Evolutionary conservation across 352 stramenopile genomes (phyloP), one percentile per base, ranked within the genome.

Genomic region (Globisporangium parvum): DNA sequence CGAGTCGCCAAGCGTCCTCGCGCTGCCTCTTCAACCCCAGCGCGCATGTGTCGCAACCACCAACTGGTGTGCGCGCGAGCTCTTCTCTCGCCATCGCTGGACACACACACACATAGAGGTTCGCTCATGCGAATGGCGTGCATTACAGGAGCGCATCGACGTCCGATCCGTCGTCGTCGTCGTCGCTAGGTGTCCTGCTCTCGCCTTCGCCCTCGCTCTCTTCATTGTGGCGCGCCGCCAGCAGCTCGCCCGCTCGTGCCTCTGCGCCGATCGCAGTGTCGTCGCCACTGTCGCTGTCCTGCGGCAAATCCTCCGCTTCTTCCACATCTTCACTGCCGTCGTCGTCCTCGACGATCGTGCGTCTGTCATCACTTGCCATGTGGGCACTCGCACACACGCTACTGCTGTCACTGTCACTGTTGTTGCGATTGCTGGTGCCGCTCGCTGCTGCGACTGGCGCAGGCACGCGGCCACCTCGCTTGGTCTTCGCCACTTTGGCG

Each of bases 401-500:
- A 18, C 26, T 31, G 26, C 26, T 31, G 26, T 44, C 39, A 20
- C 39, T 44, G 9, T 12, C 40, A 40, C 4, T 44, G 12, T 41
- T 8, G 31, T 12, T 11, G 31, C 10, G 31, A 12, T 1, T 12
- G 21, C 14, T 45, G 26, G 18, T 37, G 17, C 31, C 33, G n/a
- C n/a, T 15, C 6, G 8, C 11, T 26, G 26, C 28, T 56, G 35
- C 24, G 17, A 24, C 47, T 24, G 8, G 8, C 17, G 39, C 28
- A 51, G 39, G 14, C 18, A 41, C 47, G 20, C 35, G n/a, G 33
- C 20, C 23, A 47, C 11, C 33, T 44, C 51, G 64, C 39, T 63
- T 53, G n/a, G 64, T 51, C 9, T 64, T 62, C 49, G 72, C 57
- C 51, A 86, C 53, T 46, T 86, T 89, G 3, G 61, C 51, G 20